Evolutionary conservation across 1,139 yeast genomes (phyloP).

Genomic region (Magnusiomyces suaveolens): DNA sequence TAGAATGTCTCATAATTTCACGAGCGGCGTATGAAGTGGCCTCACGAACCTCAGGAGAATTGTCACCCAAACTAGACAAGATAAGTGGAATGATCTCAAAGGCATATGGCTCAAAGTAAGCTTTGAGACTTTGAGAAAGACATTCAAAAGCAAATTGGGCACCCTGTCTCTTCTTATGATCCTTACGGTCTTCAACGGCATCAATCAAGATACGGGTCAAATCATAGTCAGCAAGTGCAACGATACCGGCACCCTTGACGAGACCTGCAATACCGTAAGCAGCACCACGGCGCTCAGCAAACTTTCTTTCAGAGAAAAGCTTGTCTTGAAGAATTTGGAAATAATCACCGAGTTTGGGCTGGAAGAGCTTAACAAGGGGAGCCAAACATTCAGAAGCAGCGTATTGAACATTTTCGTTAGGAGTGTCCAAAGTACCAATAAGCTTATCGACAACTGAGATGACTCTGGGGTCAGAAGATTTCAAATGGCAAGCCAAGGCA

Average conservation of each 20-base stretch:
- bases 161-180: conserved; percentile 68
- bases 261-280: conserved; percentile 94
- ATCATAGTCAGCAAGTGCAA: conserved; percentile 64
- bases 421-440: conserved; percentile 67
- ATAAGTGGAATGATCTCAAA: conserved; percentile 78
- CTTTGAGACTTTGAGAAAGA: conserved; percentile 63
- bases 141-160: conserved; percentile 84
- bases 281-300: conserved; percentile 73
- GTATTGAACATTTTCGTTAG: conserved; percentile 79
- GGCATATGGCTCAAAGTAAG: conserved; percentile 85
- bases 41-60: conserved; percentile 71
- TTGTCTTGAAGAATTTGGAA: conserved; percentile 50
- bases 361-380: conserved; percentile 56
- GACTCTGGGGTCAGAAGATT: conserved; percentile 54
- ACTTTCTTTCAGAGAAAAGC: conserved; percentile 41
- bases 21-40: conserved; percentile 86
- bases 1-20: conserved; percentile 80
- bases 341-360: conserved; percentile 37
- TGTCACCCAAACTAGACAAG: conserved; percentile 75
- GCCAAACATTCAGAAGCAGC: conserved; percentile 82
- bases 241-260: conserved; percentile 81
- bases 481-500: conserved; percentile 73
- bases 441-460: conserved; percentile 56
- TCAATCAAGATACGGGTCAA: conserved; percentile 67
- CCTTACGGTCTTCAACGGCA: conserved; percentile 82